These are phyloP conservation scores for Lodderomyces jiufengensis DNA, from an alignment of 1,139 yeast genomes.

Conservation along the genomic window DNA sequence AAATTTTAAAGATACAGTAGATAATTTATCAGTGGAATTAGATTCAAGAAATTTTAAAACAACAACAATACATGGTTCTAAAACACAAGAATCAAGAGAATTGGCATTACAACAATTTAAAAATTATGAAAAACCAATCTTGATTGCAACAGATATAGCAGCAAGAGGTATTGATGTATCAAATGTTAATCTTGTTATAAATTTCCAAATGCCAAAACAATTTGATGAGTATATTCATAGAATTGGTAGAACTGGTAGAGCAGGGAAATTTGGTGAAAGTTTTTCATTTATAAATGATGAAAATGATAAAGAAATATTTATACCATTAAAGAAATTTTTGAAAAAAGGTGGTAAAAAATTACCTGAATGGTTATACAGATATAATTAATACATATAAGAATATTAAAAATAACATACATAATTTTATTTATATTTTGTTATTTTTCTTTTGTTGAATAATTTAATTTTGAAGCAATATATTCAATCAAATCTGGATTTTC, in stretches of 20 bases:
- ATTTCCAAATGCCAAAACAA: conserved; percentile 69
- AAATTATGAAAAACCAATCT: conserved; percentile 54
- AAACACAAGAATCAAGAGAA: conserved; percentile 85
- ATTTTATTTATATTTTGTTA: background rate
- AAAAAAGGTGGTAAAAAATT: conserved; percentile 45
- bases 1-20: conserved; percentile 72
- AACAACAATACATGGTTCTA: conserved; percentile 80
- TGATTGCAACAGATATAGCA: conserved; percentile 94
- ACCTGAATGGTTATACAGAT: conserved; percentile 50
- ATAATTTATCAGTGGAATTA: conserved; percentile 53
- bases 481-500: conserved; percentile 42
- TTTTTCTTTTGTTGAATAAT: background rate
- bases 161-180: conserved; percentile 95
- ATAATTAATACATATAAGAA: conserved; percentile 21
- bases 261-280: conserved; percentile 77
- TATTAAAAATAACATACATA: background rate
- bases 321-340: conserved; percentile 50
- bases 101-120: conserved; percentile 64
- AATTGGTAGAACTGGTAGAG: conserved; percentile 96
- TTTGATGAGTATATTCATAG: conserved; percentile 88
- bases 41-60: conserved; percentile 36
- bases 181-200: conserved; percentile 77
- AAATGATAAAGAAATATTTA: conserved; percentile 52
- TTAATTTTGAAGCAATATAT: conserved; percentile 1
- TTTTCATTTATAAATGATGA: conserved; percentile 61